Conservation (phyloP, 2,329 filamentous ascomycete species). For the Orbilia ellipsospora region DNA sequence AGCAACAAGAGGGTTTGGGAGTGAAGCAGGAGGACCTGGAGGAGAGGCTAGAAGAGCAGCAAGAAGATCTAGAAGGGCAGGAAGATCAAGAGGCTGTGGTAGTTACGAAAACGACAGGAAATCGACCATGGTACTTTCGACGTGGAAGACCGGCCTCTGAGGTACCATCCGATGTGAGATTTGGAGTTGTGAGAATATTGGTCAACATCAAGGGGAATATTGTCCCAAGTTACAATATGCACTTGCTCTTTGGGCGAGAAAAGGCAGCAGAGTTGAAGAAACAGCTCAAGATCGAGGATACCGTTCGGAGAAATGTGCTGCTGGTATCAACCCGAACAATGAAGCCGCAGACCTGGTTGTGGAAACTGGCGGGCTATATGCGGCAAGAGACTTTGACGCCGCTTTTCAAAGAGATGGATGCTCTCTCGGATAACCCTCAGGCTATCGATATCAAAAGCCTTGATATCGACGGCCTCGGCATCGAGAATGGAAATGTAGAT, state of each 20-base stretch:
- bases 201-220: constrained; percentile 54
- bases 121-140: no score
- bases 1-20: not conserved
- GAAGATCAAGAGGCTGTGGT: no score
- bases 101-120: no score
- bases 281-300: constrained; percentile 54
- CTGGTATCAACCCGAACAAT: constrained; percentile 48
- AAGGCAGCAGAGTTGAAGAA: constrained; percentile 49
- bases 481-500: no score
- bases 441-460: no score
- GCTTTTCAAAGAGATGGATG: constrained; percentile 26
- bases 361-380: constrained; percentile 56
- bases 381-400: constrained; percentile 24
- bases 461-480: no score
- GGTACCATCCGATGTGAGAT: not conserved
- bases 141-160: not conserved
- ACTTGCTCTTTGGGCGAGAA: constrained; percentile 53
- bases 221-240: constrained; percentile 56
- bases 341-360: constrained; percentile 57
- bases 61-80: no score
- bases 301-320: constrained; percentile 53
- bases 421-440: no score
- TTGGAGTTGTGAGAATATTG: constrained; percentile 29
- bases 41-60: no score
- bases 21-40: no score